Base-by-base conservation (phyloP, 176 grass and related monocot genomes). In the Cenchrus purpureus region DNA sequence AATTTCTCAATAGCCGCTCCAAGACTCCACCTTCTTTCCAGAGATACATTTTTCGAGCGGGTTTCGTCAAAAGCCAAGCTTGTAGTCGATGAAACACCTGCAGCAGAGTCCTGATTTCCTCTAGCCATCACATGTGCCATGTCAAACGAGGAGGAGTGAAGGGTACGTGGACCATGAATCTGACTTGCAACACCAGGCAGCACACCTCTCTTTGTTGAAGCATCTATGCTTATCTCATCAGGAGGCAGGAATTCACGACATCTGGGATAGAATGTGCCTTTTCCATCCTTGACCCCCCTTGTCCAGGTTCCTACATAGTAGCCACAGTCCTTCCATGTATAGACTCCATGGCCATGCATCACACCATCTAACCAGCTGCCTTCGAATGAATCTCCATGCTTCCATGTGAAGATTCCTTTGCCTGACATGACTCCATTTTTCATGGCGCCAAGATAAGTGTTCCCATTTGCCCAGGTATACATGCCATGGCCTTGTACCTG, bases 1-100 rank as follows among this genome's bases (percentile, higher is more conserved):
- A 90, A 80, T 65, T 94, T 92, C 81, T 97, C 94, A 61, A 94
- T 97, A 8, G 89, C 91, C 60, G 85, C 94, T 79, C 91, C 94
- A 76, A 97, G 94, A 76, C 94, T 97, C 94, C 94, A 97, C 48
- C 94, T 76, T 80, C 94, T 97, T 91, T 97, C 91, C 51, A 97
- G 80, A 22, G 89, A 89, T 45, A 88, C 88, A 82, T 94, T 97
- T 81, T 78, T 89, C 4, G 29, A 87, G 63, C 19, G 40, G 34
- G 89, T 57, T 31, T 67, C 76, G 11, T 87, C 89, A 74, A 72
- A 72, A 72, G 31, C 77, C 20, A 74, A 77, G 72, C 72, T 92
- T 82, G 71, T 89, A 50, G 15, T 49, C 16, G 84, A 82, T 46
- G 87, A 85, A 51, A 66, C 44, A 42, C 29, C 58, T 45, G 65